These are phyloP conservation scores for Talaromyces sp. DNA, from an alignment of 2,329 filamentous ascomycete species.

Conservation along the genomic window DNA sequence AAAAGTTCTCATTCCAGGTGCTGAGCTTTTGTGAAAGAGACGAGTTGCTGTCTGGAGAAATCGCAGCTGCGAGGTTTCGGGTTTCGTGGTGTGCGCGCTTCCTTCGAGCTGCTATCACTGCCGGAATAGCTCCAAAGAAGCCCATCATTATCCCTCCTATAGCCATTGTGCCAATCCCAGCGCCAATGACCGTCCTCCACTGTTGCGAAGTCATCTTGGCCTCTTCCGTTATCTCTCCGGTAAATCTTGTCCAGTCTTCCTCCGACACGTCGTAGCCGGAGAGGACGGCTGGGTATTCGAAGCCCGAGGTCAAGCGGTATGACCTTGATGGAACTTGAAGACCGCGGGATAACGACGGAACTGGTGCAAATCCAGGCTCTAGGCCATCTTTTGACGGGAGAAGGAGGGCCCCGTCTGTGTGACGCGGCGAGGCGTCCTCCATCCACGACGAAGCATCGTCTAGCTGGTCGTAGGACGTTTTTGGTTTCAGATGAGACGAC, in stretches of 20 bases:
- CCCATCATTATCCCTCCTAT: constrained; percentile 27
- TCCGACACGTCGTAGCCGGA: constrained; percentile 16
- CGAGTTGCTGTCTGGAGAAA: constrained; percentile 10
- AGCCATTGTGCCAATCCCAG: constrained; percentile 23
- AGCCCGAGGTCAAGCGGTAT: constrained; percentile 22
- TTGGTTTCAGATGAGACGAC: not conserved
- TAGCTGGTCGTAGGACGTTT: not conserved
- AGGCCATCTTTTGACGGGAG: constrained; percentile 10
- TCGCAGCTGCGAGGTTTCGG: constrained; percentile 20
- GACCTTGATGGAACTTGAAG: constrained; percentile 26
- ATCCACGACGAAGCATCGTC: not conserved
- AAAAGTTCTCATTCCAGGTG: constrained; percentile 25
- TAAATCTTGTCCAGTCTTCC: constrained; percentile 23
- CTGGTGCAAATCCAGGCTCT: constrained; percentile 17
- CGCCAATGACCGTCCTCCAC: constrained; percentile 25
- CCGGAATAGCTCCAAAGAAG: constrained; percentile 23
- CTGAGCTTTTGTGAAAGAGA: constrained; percentile 18
- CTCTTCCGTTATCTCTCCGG: constrained; percentile 20
- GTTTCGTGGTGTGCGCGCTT: constrained; percentile 18
- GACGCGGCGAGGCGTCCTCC: constrained; percentile 4
- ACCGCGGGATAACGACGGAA: constrained; percentile 17
- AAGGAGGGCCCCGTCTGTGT: constrained; percentile 12
- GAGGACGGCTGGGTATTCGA: constrained; percentile 24
- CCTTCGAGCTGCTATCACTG: constrained; percentile 18
- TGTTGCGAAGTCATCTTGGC: constrained; percentile 23